Evolutionary conservation across 129 eudicot species (phyloP).

Genomic region (Chrysanthemum lavandulifolium): DNA sequence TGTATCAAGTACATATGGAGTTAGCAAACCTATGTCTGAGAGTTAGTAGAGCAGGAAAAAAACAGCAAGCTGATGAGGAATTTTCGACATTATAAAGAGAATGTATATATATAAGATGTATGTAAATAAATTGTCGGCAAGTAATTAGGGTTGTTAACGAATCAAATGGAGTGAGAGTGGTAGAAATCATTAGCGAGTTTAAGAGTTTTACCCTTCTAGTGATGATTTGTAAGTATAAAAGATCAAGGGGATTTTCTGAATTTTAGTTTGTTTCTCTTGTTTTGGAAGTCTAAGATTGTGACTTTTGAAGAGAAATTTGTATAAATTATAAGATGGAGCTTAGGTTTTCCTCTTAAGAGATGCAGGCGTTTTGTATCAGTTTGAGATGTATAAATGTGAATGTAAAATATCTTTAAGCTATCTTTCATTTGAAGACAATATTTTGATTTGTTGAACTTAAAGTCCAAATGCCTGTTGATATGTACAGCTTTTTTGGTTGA

Average conservation of each 20-base stretch:
- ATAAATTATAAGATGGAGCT: slow-evolving; percentile 8
- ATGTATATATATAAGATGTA: background rate
- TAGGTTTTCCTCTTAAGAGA: too few species aligned
- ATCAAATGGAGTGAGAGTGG: background rate
- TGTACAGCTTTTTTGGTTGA: too few species aligned
- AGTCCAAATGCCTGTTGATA: too few species aligned
- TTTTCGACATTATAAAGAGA: slow-evolving; percentile 27
- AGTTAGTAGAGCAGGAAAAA: slow-evolving; percentile 3
- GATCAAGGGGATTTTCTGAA: slow-evolving; percentile 27
- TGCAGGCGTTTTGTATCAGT: slow-evolving; percentile 25
- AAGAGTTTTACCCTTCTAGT: slow-evolving; percentile 33
- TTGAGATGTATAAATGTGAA: slow-evolving; percentile 29
- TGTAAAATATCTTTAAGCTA: background rate
- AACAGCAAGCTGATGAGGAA: slow-evolving; percentile 30
- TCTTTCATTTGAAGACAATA: background rate
- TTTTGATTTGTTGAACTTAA: background rate
- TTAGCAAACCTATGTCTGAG: slow-evolving; percentile 19
- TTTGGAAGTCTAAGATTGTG: too few species aligned
- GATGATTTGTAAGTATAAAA: slow-evolving; percentile 45
- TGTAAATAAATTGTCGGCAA: background rate
- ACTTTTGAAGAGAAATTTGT: slow-evolving; percentile 26
- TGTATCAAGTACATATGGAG: slow-evolving; percentile 25
- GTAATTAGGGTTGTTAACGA: slow-evolving; percentile 14
- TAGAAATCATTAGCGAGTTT: background rate
- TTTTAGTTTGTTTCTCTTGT: slow-evolving; percentile 7